Evolutionary conservation across 495 filamentous ascomycete species (phyloP), one percentile per base, ranked within the genome.

Genomic region (Pyrenula aspistea): DNA sequence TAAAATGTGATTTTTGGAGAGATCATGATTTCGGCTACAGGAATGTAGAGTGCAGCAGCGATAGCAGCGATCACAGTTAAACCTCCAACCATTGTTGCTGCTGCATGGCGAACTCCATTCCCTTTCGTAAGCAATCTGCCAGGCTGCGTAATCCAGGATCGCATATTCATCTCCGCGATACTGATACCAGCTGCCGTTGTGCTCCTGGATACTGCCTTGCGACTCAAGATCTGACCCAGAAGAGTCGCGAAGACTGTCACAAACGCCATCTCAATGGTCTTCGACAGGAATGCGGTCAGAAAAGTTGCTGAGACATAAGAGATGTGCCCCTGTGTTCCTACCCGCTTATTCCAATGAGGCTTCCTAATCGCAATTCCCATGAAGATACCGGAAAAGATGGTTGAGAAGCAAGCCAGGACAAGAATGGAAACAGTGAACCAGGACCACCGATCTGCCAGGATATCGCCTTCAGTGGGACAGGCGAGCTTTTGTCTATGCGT

Each of bases 241-340:
- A 86, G 84, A 0, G 83, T 77, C 1, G 90, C 85, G 58, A 86
- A 86, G 1, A 88, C 83, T 0, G 87, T 88, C 19, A 89, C 85
- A 63, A 88, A 91, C 0, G 83, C 78, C 59, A 88, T 62, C 66
- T 91, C 87, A 54, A 89, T 86, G 0, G 80, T 81, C 68, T 88
- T 90, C 0, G 86, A 85, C 55, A 88, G 73, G n/a, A 86, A 63
- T 0, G 84, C 75, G 54, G 75, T 84, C 0, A 89, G 62, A 8
- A 86, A 57, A 36, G 76, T 81, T 0, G 85, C 85, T 0, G 78
- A 83, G 0, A 77, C 73, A 0, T 79, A 76, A 0, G 68, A 69
- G 21, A 89, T 51, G 0, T 65, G 60, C 1, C 75, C 76, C 10
- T 74, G 66, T 0, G 65, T 69, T 3, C 75, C 71, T 31, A 91